Conservation (phyloP, 2,329 filamentous ascomycete genomes). For the Penicillium sp. region DNA sequence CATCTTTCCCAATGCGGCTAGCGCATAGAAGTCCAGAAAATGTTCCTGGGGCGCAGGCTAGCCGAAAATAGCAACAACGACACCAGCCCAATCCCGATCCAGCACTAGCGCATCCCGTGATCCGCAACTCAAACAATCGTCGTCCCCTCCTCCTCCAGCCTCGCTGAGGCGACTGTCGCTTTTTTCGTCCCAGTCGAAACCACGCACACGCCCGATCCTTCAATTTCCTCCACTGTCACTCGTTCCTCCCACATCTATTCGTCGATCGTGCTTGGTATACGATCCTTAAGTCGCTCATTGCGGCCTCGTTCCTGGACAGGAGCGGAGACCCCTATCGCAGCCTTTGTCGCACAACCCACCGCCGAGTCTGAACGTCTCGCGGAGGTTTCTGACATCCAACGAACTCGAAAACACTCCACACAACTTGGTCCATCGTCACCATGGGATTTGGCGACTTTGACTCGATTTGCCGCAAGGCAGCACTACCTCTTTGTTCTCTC, state of each 20-base stretch:
- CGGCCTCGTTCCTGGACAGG: constrained; percentile 5
- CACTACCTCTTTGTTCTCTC: constrained; percentile 84
- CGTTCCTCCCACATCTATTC: background rate
- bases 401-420: background rate
- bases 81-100: constrained; percentile 19
- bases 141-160: constrained; percentile 27
- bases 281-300: constrained; percentile 8
- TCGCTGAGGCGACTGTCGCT: constrained; percentile 39
- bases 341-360: background rate
- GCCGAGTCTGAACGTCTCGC: background rate
- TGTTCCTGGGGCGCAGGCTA: constrained; percentile 25
- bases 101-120: constrained; percentile 33
- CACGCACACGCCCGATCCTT: constrained; percentile 25
- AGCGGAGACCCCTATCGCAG: constrained; percentile 14
- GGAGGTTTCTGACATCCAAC: background rate
- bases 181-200: constrained; percentile 5
- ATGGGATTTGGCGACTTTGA: constrained; percentile 91
- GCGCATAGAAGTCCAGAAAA: background rate
- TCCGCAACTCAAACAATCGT: constrained; percentile 24
- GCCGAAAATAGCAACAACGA: constrained; percentile 25
- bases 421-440: background rate
- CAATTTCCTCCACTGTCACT: constrained; percentile 7
- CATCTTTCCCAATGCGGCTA: background rate
- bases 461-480: constrained; percentile 80
- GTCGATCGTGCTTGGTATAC: background rate